These are phyloP conservation scores for Hygrophorus pudorinus DNA, from an alignment of 768 basidiomycete genomes.

Conservation along the genomic window DNA sequence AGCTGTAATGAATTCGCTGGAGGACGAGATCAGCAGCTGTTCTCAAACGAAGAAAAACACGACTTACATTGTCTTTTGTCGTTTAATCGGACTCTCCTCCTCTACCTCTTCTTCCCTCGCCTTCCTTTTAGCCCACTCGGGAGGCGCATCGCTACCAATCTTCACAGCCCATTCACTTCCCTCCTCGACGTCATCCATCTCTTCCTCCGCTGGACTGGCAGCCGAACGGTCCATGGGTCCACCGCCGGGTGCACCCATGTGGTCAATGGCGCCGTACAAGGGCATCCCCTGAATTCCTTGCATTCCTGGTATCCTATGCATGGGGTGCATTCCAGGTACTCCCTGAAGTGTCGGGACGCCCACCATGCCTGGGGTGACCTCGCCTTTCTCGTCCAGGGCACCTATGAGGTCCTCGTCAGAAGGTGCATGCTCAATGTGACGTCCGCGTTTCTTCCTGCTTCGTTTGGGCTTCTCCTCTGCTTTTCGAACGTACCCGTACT, in stretches of 20 bases:
- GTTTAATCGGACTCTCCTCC: slow-evolving; percentile 30
- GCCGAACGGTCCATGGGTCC: slow-evolving; percentile 21
- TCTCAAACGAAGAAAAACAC: background rate
- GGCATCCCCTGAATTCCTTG: background rate
- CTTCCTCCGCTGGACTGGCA: slow-evolving; percentile 47
- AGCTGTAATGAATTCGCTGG: slow-evolving; percentile 11
- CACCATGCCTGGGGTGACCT: slow-evolving; percentile 8
- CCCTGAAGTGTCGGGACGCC: slow-evolving; percentile 9
- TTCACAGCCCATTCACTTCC: slow-evolving; percentile 59
- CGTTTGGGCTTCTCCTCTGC: slow-evolving; percentile 60
- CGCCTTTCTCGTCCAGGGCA: slow-evolving; percentile 12
- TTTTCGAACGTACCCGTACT: slow-evolving; percentile 73
- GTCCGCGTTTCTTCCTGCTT: slow-evolving; percentile 36
- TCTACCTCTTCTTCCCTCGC: slow-evolving; percentile 28
- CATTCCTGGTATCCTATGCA: slow-evolving; percentile 4
- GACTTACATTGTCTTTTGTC: slow-evolving; percentile 29
- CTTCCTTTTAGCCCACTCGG: slow-evolving; percentile 60
- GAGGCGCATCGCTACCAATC: slow-evolving; percentile 53
- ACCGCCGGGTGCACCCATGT: slow-evolving; percentile 13
- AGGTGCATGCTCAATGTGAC: slow-evolving; percentile 16
- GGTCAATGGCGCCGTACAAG: background rate
- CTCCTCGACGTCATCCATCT: slow-evolving; percentile 51
- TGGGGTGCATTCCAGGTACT: slow-evolving; percentile 4
- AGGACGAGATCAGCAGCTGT: background rate
- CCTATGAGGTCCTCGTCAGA: slow-evolving; percentile 16